A percentile compares a stretch with the other conserved stretches of the same genome.
These are phyloP conservation scores for Coccomyxa sp. DNA, from an alignment of 139 green algal species.

Conservation along the genomic window DNA sequence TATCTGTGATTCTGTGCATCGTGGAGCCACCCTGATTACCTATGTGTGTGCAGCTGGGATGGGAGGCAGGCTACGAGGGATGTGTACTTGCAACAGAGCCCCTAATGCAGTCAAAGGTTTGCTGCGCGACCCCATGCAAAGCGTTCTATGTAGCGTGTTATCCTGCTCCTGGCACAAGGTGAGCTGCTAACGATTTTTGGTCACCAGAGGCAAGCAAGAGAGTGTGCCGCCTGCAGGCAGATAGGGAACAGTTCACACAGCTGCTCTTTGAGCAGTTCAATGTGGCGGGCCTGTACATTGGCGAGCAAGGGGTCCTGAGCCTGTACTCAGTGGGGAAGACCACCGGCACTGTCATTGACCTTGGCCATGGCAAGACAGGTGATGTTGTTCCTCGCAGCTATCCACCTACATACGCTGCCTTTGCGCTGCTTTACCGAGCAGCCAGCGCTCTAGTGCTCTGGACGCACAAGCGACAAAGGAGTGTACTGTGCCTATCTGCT, in stretches of 20 bases:
- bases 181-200: too few species aligned
- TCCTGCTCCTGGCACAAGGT: neutral
- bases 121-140: too few species aligned
- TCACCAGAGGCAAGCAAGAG: neutral
- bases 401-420: neutral
- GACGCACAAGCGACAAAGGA: too few species aligned
- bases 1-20: neutral
- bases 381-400: neutral
- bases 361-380: conserved; percentile 73
- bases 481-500: too few species aligned
- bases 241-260: conserved; percentile 69
- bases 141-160: too few species aligned
- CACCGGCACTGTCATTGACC: conserved; percentile 75
- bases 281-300: conserved; percentile 57
- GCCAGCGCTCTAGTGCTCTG: neutral
- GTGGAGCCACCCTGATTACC: too few species aligned
- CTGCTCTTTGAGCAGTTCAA: conserved; percentile 82
- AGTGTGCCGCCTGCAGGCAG: conserved; percentile 13
- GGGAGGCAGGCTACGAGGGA: too few species aligned
- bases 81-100: too few species aligned
- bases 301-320: conserved; percentile 61
- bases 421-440: neutral
- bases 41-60: too few species aligned
- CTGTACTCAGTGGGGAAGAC: conserved; percentile 72
- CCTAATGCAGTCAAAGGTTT: neutral